Evolutionary conservation across 768 basidiomycete species (phyloP).

Genomic region (Naematelia aurantialba): DNA sequence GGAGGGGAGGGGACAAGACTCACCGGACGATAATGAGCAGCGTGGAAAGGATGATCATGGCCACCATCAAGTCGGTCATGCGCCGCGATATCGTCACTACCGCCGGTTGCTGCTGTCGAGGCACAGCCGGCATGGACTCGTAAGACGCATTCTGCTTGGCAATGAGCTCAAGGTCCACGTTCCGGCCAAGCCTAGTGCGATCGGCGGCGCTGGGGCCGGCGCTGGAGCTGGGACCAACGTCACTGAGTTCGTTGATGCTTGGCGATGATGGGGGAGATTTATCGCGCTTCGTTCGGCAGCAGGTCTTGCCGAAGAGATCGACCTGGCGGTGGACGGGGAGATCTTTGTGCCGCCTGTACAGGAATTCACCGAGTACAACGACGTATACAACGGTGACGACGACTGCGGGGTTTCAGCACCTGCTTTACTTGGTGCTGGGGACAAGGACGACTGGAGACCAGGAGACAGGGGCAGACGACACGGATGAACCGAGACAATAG

Average conservation of each 20-base stretch:
- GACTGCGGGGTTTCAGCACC: slow-evolving; percentile 8
- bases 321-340: slow-evolving; percentile 23
- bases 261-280: not conserved
- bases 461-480: too few species aligned
- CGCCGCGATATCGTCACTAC: not conserved
- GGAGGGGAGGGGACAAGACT: slow-evolving; percentile 10
- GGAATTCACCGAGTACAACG: slow-evolving; percentile 54
- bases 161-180: not conserved
- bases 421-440: too few species aligned
- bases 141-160: not conserved
- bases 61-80: slow-evolving; percentile 1
- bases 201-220: too few species aligned
- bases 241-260: too few species aligned
- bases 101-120: not conserved
- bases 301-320: slow-evolving; percentile 17
- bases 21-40: slow-evolving; percentile 57
- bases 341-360: slow-evolving; percentile 51
- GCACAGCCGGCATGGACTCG: slow-evolving; percentile 1
- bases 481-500: too few species aligned
- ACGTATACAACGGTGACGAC: slow-evolving; percentile 55
- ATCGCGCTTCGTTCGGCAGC: not conserved
- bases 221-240: too few species aligned
- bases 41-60: slow-evolving; percentile 24
- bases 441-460: too few species aligned
- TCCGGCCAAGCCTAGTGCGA: too few species aligned